Conservation (phyloP, 345 rosid genomes). For the Lenwebbia sp. region DNA sequence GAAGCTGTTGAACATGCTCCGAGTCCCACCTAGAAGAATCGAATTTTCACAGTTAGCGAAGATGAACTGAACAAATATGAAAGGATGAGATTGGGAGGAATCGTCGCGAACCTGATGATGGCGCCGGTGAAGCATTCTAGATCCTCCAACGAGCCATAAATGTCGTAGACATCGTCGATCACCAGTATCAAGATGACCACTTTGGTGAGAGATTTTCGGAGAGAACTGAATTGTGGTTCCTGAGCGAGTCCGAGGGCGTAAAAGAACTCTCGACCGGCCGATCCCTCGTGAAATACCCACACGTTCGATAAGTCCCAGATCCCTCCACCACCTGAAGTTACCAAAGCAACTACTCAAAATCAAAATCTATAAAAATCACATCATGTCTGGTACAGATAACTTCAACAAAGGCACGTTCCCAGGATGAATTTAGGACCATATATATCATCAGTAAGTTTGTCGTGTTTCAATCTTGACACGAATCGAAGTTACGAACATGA, state of each 20-base stretch:
- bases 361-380: neutral
- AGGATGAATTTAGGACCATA: neutral
- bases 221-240: conserved; percentile 14
- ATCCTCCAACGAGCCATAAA: conserved; percentile 40
- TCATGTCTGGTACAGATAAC: neutral
- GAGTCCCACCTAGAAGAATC: conserved; percentile 24
- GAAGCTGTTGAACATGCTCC: conserved; percentile 10
- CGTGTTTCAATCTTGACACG: too few species aligned
- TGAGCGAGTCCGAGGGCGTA: conserved; percentile 25
- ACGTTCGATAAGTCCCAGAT: conserved; percentile 19
- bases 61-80: neutral
- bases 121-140: conserved; percentile 33
- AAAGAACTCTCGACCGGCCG: conserved; percentile 38
- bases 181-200: conserved; percentile 22
- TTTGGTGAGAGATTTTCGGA: conserved; percentile 35
- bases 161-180: conserved; percentile 51
- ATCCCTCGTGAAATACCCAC: conserved; percentile 33
- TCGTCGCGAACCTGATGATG: conserved; percentile 11
- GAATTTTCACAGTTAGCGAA: neutral
- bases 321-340: conserved; percentile 43
- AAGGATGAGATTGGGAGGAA: neutral
- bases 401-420: neutral
- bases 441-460: conserved; percentile 12
- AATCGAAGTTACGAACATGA: too few species aligned
- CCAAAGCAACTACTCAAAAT: neutral